phyloP scores from a whole-genome alignment of 345 rosid genomes.

The Aethionema arabicum region DNA sequence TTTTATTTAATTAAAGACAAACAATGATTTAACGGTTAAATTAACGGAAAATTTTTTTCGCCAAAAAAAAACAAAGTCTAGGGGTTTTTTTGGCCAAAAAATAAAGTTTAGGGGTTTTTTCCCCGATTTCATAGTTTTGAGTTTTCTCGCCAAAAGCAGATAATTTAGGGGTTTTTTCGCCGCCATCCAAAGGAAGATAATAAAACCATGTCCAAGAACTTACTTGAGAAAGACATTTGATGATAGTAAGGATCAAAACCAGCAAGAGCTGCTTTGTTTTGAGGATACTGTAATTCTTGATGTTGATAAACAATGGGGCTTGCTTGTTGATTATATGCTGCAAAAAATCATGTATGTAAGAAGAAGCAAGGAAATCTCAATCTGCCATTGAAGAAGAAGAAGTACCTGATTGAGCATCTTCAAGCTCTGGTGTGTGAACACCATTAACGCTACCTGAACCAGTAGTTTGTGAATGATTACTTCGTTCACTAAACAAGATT shows the following conservation, averaged over 20 bases:
- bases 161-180: no score
- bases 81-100: no score
- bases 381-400: slow-evolving; percentile 11
- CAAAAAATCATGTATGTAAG: slow-evolving; percentile 25
- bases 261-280: slow-evolving; percentile 42
- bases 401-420: slow-evolving; percentile 87
- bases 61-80: no score
- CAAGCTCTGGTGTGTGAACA: slow-evolving; percentile 66
- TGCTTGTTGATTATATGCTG: slow-evolving; percentile 71
- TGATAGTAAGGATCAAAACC: slow-evolving; percentile 47
- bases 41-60: no score
- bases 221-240: slow-evolving; percentile 51
- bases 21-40: no score
- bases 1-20: no score
- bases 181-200: no score
- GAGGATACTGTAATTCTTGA: slow-evolving; percentile 48
- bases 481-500: slow-evolving; percentile 43
- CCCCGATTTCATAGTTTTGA: no score
- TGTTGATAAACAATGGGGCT: slow-evolving; percentile 50
- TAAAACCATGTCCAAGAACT: slow-evolving; percentile 28
- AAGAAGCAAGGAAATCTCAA: slow-evolving; percentile 23
- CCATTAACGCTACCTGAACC: slow-evolving; percentile 64
- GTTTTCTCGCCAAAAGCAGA: no score
- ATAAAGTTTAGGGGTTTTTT: no score
- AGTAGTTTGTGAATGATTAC: slow-evolving; percentile 52